Conservation (phyloP, 257 asterid genomes). For the Ilex asprella region DNA sequence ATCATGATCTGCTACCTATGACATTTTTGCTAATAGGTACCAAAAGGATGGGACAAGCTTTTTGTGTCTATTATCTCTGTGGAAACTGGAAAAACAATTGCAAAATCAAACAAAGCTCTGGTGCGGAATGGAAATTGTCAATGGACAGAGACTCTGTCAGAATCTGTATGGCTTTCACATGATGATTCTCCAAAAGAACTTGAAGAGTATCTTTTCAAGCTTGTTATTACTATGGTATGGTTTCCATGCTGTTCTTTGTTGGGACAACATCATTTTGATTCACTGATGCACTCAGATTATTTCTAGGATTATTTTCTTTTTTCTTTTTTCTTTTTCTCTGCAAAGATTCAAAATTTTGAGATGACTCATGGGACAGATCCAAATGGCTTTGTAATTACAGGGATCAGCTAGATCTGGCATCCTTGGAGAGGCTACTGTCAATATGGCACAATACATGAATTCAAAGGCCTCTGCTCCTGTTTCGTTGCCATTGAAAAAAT, state of each 20-base stretch:
- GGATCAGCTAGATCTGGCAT: conserved; percentile 66
- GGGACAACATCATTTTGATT: not conserved
- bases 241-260: not conserved
- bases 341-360: too few relatives aligned
- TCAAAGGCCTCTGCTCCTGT: conserved; percentile 50
- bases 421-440: conserved; percentile 72
- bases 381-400: conserved; percentile 24
- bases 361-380: too few relatives aligned
- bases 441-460: conserved; percentile 41
- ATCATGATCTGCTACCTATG: not conserved
- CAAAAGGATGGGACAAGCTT: conserved; percentile 95
- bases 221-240: conserved; percentile 63
- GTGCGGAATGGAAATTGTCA: conserved; percentile 70
- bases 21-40: conserved; percentile 45
- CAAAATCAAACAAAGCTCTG: conserved; percentile 55
- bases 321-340: too few relatives aligned
- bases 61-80: conserved; percentile 44
- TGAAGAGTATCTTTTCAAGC: conserved; percentile 63
- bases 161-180: conserved; percentile 50
- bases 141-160: conserved; percentile 71
- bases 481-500: conserved; percentile 60
- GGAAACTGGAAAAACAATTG: conserved; percentile 66
- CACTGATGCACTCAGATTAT: too few relatives aligned
- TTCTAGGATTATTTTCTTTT: too few relatives aligned
- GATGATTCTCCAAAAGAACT: conserved; percentile 46